phyloP scores from a whole-genome alignment of 2,329 filamentous ascomycete genomes.

The Emergomyces africanus region DNA sequence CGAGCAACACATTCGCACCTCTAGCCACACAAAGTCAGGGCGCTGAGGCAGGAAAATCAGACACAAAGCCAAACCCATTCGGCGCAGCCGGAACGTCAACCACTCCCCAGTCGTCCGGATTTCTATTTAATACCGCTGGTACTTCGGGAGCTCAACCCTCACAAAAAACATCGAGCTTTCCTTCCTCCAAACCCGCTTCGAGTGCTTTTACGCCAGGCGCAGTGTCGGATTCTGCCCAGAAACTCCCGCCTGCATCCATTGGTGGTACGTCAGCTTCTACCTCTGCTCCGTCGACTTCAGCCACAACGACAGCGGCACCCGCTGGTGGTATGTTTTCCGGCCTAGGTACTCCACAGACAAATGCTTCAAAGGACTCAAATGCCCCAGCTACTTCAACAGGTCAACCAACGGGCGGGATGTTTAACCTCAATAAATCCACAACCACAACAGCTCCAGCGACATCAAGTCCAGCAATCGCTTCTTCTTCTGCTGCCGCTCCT shows the following conservation, averaged over 20 bases:
- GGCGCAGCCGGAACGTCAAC: slow-evolving; percentile 11
- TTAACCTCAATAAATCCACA: slow-evolving; percentile 18
- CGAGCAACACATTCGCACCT: slow-evolving; percentile 16
- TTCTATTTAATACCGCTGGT: slow-evolving; percentile 6
- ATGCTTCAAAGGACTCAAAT: slow-evolving; percentile 14
- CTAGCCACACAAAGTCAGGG: too few species aligned
- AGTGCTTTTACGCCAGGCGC: slow-evolving; percentile 15
- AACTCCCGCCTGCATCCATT: neutral
- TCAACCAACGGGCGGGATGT: slow-evolving; percentile 10
- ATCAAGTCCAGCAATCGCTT: slow-evolving; percentile 15
- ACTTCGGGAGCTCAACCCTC: slow-evolving; percentile 2
- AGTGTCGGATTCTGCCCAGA: slow-evolving; percentile 16
- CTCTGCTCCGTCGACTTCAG: slow-evolving; percentile 4
- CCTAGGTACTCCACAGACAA: slow-evolving; percentile 15
- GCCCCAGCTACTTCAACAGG: slow-evolving; percentile 17
- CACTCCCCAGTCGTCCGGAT: slow-evolving; percentile 7
- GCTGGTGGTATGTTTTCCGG: slow-evolving; percentile 18
- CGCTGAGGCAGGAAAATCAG: neutral
- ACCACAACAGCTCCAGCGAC: slow-evolving; percentile 12
- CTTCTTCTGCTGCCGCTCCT: slow-evolving; percentile 25
- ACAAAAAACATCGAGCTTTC: slow-evolving; percentile 3
- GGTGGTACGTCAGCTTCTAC: slow-evolving; percentile 6
- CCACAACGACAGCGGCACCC: slow-evolving; percentile 10
- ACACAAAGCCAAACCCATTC: slow-evolving; percentile 6
- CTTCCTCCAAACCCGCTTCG: slow-evolving; percentile 2